Evolutionary conservation across 73 alveolate species (phyloP).

Genomic region (Stentor roeselii): DNA sequence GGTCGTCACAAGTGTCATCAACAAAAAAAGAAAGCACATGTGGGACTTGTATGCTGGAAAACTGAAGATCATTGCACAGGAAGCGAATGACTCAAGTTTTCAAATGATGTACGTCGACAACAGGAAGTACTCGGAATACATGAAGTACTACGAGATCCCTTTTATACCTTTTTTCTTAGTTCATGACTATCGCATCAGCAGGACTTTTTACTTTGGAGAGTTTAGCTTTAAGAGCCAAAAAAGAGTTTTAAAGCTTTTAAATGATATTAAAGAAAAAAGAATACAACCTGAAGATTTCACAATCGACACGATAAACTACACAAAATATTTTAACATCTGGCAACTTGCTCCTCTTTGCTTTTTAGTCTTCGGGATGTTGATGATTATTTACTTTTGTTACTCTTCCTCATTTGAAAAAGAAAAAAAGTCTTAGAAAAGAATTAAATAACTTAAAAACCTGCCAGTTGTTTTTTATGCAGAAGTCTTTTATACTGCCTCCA

Average conservation of each 20-base stretch:
- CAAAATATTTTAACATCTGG: neutral
- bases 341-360: neutral
- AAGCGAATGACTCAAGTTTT: neutral
- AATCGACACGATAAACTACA: neutral
- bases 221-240: neutral
- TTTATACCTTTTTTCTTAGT: neutral
- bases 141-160: neutral
- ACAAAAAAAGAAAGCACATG: neutral
- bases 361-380: neutral
- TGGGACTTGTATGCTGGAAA: neutral
- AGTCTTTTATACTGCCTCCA: slow-evolving; percentile 23
- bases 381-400: neutral
- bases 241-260: neutral
- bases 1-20: neutral
- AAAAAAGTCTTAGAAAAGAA: neutral
- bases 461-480: slow-evolving; percentile 8
- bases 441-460: neutral
- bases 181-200: neutral
- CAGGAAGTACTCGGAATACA: neutral
- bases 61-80: neutral
- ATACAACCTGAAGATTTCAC: neutral
- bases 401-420: neutral
- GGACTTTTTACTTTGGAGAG: neutral
- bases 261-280: no score
- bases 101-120: neutral